A percentile compares a stretch with the other conserved stretches of the same genome.
phyloP scores from a whole-genome alignment of 495 filamentous ascomycete species.

The Podospora appendiculata region DNA sequence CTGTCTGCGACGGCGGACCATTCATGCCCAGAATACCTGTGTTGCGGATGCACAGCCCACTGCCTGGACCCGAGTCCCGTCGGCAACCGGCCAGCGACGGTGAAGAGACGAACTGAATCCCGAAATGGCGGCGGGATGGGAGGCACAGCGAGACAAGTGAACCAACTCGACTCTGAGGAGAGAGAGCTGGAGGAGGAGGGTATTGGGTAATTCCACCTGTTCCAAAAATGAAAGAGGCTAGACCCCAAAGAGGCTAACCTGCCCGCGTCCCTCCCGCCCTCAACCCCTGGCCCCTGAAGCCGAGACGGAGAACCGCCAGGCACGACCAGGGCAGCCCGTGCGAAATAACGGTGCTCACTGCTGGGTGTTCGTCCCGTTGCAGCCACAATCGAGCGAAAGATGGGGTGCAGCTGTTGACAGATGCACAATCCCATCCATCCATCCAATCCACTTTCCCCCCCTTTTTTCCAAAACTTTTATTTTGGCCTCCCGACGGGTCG shows the following conservation, averaged over 20 bases:
- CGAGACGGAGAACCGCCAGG: no score
- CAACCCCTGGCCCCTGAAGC: background rate
- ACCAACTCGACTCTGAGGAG: no score
- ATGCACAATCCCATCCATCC: background rate
- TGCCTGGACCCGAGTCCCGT: no score
- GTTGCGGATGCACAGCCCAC: no score
- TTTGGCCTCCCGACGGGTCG: background rate
- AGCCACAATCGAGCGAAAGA: conserved; percentile 1
- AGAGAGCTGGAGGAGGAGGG: no score
- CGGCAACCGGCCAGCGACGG: no score
- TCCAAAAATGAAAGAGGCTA: conserved; percentile 15
- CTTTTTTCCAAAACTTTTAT: conserved; percentile 15
- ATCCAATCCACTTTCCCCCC: conserved; percentile 3
- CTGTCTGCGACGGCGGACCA: no score
- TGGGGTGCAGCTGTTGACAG: conserved; percentile 10
- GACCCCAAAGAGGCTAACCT: conserved; percentile 1
- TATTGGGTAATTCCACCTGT: background rate
- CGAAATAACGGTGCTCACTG: conserved; percentile 8
- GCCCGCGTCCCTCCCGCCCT: background rate
- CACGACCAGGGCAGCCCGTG: background rate
- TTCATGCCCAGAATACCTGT: no score
- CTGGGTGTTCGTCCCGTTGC: conserved; percentile 2
- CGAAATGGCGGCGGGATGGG: no score
- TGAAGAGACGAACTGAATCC: no score
- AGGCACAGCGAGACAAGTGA: no score